phyloP scores from a whole-genome alignment of 164 flowering plant species.

The Aristolochia californica region DNA sequence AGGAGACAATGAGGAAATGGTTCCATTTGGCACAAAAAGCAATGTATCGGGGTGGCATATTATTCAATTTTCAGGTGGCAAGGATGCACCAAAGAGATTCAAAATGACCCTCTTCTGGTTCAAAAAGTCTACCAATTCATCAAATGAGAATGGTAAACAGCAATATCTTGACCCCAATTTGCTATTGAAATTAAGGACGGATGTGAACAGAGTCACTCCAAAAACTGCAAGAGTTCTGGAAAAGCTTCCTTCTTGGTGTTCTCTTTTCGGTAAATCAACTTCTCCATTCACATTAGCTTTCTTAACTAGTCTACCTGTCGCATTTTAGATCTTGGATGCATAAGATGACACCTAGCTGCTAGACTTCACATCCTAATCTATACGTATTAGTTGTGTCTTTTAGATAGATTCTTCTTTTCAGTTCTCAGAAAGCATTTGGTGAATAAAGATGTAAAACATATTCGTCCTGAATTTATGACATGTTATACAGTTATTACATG shows the following conservation, averaged over 20 bases:
- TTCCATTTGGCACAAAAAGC: constrained; percentile 39
- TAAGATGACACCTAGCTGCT: too few relatives aligned
- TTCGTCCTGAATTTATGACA: too few relatives aligned
- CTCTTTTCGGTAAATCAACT: constrained; percentile 83
- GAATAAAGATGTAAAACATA: background rate
- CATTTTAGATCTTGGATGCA: constrained; percentile 23
- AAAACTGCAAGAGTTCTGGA: constrained; percentile 35
- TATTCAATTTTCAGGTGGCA: constrained; percentile 87
- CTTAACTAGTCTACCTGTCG: constrained; percentile 49
- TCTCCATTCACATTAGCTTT: constrained; percentile 68
- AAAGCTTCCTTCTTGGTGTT: constrained; percentile 89
- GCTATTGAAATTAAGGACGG: constrained; percentile 65
- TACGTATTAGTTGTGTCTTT: too few relatives aligned
- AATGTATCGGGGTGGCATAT: constrained; percentile 72
- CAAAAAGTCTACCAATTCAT: constrained; percentile 18
- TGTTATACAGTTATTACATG: too few relatives aligned
- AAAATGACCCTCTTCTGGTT: constrained; percentile 50
- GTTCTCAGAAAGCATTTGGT: background rate
- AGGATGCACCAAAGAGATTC: constrained; percentile 54
- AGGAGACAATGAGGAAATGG: constrained; percentile 40
- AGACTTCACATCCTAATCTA: too few relatives aligned
- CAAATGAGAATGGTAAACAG: constrained; percentile 1
- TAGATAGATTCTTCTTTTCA: background rate
- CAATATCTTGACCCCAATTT: constrained; percentile 10
- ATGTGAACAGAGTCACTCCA: constrained; percentile 63